Conservation (phyloP, 352 stramenopile species). For the Phytopythium cucurbitacearum region DNA sequence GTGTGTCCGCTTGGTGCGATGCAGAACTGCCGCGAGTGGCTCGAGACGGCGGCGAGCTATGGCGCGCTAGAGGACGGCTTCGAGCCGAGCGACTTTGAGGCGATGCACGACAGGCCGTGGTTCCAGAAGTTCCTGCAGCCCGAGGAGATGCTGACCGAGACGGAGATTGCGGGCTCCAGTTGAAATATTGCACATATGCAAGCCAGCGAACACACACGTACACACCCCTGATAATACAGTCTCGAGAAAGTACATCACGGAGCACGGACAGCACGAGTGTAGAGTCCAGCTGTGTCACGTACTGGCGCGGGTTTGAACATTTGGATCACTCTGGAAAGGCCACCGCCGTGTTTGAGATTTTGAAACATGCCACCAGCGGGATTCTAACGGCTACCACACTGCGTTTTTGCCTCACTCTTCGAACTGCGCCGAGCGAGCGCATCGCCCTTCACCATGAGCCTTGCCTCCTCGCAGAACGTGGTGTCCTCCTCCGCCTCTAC, state of each 20-base stretch:
- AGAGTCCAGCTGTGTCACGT: background rate
- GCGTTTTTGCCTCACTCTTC: background rate
- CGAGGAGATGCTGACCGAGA: slow-evolving; percentile 24
- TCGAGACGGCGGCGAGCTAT: slow-evolving; percentile 79
- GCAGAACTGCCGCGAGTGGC: slow-evolving; percentile 64
- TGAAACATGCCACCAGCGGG: background rate
- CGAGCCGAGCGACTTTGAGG: slow-evolving; percentile 47
- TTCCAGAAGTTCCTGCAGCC: slow-evolving; percentile 53
- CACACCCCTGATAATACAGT: too few species aligned
- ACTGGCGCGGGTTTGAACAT: background rate
- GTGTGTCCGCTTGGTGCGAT: background rate
- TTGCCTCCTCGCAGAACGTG: too few species aligned
- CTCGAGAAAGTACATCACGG: background rate
- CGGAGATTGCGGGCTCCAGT: slow-evolving; percentile 7
- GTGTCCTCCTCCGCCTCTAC: too few species aligned
- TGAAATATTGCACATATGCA: background rate
- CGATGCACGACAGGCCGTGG: slow-evolving; percentile 50
- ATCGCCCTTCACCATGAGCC: background rate
- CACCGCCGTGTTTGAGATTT: slow-evolving; percentile 1
- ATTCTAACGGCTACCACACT: background rate
- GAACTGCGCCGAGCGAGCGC: background rate
- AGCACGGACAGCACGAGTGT: background rate
- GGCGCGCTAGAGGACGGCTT: slow-evolving; percentile 74
- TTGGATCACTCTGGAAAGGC: background rate
- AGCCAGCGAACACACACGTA: too few species aligned